Evolutionary conservation across 192 early-diverging fungal genomes (phyloP).

Genomic region (Coemansia sp.): DNA sequence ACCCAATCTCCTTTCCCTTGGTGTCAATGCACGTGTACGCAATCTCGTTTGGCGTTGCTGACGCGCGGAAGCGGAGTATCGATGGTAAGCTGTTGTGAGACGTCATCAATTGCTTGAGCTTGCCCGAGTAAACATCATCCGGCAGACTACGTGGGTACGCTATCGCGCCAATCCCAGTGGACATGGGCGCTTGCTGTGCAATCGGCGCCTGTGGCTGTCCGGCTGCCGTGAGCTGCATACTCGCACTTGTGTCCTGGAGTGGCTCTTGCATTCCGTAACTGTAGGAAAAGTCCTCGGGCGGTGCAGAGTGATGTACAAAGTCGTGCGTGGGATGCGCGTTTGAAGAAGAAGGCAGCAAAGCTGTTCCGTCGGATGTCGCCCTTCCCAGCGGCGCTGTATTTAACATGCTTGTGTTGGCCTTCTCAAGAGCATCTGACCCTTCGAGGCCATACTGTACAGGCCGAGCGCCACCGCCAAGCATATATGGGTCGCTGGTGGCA

Average conservation of each 20-base stretch:
- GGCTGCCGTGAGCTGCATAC: not conserved
- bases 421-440: conserved; percentile 12
- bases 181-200: not conserved
- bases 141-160: conserved; percentile 34
- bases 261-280: not conserved
- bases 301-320: conserved; percentile 11
- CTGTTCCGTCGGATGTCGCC: not conserved
- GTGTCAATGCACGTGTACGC: conserved; percentile 73
- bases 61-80: conserved; percentile 66
- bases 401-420: conserved; percentile 3
- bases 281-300: not conserved
- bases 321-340: conserved; percentile 9
- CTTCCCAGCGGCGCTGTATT: conserved; percentile 16
- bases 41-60: conserved; percentile 56
- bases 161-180: conserved; percentile 16
- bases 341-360: not conserved
- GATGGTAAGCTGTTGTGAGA: conserved; percentile 66
- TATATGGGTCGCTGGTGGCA: conserved; percentile 7
- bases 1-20: conserved; percentile 70
- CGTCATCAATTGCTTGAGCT: conserved; percentile 44
- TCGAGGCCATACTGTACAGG: conserved; percentile 9
- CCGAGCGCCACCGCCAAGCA: conserved; percentile 6
- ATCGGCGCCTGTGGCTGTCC: not conserved
- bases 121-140: conserved; percentile 24
- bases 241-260: not conserved